These are phyloP conservation scores for Podospora appendiculata DNA, from an alignment of 495 filamentous ascomycete genomes.

Conservation along the genomic window DNA sequence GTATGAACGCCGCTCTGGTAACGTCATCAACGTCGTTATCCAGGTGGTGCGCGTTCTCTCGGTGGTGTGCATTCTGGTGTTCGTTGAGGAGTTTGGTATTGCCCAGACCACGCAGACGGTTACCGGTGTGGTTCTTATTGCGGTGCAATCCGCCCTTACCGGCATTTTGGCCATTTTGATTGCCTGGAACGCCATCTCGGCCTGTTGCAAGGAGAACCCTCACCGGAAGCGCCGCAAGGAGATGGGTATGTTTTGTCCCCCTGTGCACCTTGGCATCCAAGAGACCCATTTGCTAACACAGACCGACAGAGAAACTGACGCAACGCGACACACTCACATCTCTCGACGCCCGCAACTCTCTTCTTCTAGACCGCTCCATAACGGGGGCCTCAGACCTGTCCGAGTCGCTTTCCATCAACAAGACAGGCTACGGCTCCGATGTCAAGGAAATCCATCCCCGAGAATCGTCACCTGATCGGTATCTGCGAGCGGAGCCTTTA, in stretches of 20 bases:
- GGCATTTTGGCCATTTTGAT: slow-evolving; percentile 82
- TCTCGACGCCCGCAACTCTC: slow-evolving; percentile 81
- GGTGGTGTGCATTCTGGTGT: slow-evolving; percentile 81
- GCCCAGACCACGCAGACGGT: slow-evolving; percentile 93
- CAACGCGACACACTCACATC: slow-evolving; percentile 82
- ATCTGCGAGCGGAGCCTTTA: slow-evolving; percentile 5
- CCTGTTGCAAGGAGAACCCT: slow-evolving; percentile 79
- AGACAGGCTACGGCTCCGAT: slow-evolving; percentile 15
- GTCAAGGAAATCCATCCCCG: slow-evolving; percentile 10
- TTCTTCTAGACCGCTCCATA: slow-evolving; percentile 54
- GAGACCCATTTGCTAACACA: slow-evolving; percentile 5
- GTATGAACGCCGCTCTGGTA: slow-evolving; percentile 75
- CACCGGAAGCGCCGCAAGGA: slow-evolving; percentile 79
- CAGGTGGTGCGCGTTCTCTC: slow-evolving; percentile 92
- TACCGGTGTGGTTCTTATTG: slow-evolving; percentile 79
- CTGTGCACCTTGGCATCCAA: not conserved
- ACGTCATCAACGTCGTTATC: slow-evolving; percentile 90
- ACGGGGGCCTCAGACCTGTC: slow-evolving; percentile 11
- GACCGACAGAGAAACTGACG: slow-evolving; percentile 56
- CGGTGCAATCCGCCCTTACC: slow-evolving; percentile 77
- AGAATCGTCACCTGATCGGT: slow-evolving; percentile 17
- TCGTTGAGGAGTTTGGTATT: slow-evolving; percentile 88
- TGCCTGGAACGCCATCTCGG: slow-evolving; percentile 77
- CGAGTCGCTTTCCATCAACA: slow-evolving; percentile 25
- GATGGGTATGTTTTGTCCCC: slow-evolving; percentile 54